Percentiles rank a stretch among this genome's conserved stretches.
Evolutionary conservation across 129 eudicot genomes (phyloP).

Genomic region (Flaveria robusta): DNA sequence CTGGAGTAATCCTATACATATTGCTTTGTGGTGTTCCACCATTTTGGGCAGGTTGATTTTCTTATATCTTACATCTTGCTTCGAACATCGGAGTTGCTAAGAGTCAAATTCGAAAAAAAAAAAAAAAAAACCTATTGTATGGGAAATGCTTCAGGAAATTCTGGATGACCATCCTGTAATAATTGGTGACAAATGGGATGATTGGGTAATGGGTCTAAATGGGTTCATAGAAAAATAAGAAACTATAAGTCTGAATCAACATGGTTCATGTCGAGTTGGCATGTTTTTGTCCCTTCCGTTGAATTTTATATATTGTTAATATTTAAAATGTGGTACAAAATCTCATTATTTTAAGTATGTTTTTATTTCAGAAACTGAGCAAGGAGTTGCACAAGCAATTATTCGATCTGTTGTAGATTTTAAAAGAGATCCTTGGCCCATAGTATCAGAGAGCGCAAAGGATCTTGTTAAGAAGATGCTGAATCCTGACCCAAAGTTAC

Average conservation of each 20-base stretch:
- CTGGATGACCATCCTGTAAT: no score
- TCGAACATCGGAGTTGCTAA: no score
- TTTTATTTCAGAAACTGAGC: slow-evolving; percentile 67
- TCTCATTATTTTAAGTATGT: background rate
- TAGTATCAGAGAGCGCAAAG: slow-evolving; percentile 81
- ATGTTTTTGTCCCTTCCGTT: background rate
- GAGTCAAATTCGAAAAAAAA: no score
- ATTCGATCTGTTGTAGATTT: slow-evolving; percentile 80
- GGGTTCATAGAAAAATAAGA: background rate
- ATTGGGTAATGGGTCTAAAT: background rate
- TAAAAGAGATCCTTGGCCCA: slow-evolving; percentile 93
- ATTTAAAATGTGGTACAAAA: background rate
- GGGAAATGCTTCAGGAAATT: no score
- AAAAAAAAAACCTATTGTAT: no score
- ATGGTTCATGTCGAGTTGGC: background rate
- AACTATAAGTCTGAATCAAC: background rate
- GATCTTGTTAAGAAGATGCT: slow-evolving; percentile 90
- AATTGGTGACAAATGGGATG: background rate
- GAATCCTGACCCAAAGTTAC: slow-evolving; percentile 74
- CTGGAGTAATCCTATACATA: slow-evolving; percentile 87
- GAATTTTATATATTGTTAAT: background rate
- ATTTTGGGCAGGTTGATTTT: slow-evolving; percentile 65
- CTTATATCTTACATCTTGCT: background rate
- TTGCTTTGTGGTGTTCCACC: slow-evolving; percentile 95
- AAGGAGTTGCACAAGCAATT: slow-evolving; percentile 93